These are phyloP conservation scores for Lachancea nothofagi DNA, from an alignment of 805 yeast genomes.

Conservation along the genomic window DNA sequence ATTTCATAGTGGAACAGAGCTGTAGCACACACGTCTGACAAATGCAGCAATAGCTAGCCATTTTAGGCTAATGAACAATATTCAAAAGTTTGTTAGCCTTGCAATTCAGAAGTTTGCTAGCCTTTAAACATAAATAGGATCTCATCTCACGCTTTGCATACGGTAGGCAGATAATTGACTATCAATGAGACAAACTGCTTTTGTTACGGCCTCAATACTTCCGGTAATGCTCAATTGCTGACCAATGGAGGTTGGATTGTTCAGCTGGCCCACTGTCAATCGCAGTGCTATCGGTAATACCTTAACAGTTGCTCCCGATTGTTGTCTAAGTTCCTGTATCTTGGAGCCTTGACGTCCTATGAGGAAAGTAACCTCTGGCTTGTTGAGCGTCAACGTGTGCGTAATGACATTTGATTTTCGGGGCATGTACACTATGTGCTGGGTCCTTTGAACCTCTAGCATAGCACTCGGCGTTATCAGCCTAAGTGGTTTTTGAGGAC, in stretches of 20 bases:
- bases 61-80: no score
- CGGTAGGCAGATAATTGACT: slow-evolving; percentile 21
- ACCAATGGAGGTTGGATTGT: slow-evolving; percentile 12
- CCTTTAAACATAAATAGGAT: no score
- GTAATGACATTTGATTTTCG: not conserved
- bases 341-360: slow-evolving; percentile 42
- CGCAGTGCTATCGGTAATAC: slow-evolving; percentile 32
- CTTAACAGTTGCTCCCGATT: slow-evolving; percentile 36
- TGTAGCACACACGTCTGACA: no score
- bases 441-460: not conserved
- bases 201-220: slow-evolving; percentile 17
- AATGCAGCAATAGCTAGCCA: no score
- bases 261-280: slow-evolving; percentile 12
- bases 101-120: no score
- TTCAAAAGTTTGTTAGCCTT: no score
- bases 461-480: not conserved
- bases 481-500: not conserved
- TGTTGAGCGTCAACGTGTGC: slow-evolving; percentile 16
- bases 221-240: slow-evolving; percentile 35
- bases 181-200: slow-evolving; percentile 28
- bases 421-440: not conserved
- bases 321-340: slow-evolving; percentile 34
- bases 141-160: no score
- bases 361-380: slow-evolving; percentile 36
- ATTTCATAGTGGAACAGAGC: no score